phyloP scores from a whole-genome alignment of 2,329 filamentous ascomycete genomes.

The Trichoderma semiorbis region DNA sequence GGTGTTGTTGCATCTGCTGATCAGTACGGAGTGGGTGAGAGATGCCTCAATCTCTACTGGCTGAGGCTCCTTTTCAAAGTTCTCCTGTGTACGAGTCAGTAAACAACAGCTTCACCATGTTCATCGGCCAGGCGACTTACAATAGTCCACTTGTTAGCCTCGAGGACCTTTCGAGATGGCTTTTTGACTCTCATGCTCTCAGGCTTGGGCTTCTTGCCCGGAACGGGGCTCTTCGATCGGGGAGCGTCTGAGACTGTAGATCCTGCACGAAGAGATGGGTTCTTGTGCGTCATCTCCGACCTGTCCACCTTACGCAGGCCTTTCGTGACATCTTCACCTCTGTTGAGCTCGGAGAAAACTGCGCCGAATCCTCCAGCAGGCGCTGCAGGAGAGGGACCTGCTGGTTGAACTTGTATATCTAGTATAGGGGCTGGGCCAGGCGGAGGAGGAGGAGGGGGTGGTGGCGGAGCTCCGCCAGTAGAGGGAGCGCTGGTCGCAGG shows the following conservation, averaged over 20 bases:
- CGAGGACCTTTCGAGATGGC: slow-evolving; percentile 72
- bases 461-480: slow-evolving; percentile 49
- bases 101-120: not conserved
- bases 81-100: slow-evolving; percentile 57
- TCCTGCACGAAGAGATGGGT: slow-evolving; percentile 74
- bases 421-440: slow-evolving; percentile 67
- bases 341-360: slow-evolving; percentile 89
- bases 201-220: slow-evolving; percentile 82
- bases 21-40: slow-evolving; percentile 84
- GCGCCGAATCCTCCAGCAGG: slow-evolving; percentile 66
- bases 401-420: slow-evolving; percentile 49
- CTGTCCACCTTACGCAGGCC: slow-evolving; percentile 90
- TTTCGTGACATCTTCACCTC: slow-evolving; percentile 82
- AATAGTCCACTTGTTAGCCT: slow-evolving; percentile 91
- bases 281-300: slow-evolving; percentile 98
- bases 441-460: slow-evolving; percentile 66
- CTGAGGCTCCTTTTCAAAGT: slow-evolving; percentile 73
- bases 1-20: slow-evolving; percentile 86
- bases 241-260: slow-evolving; percentile 64
- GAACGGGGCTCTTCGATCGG: slow-evolving; percentile 79
- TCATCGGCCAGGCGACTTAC: slow-evolving; percentile 41
- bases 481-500: slow-evolving; percentile 41
- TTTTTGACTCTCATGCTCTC: slow-evolving; percentile 83
- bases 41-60: slow-evolving; percentile 78
- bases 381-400: slow-evolving; percentile 20